phyloP scores from a whole-genome alignment of 2,329 filamentous ascomycete genomes.

The Calonectria multiphialidica region DNA sequence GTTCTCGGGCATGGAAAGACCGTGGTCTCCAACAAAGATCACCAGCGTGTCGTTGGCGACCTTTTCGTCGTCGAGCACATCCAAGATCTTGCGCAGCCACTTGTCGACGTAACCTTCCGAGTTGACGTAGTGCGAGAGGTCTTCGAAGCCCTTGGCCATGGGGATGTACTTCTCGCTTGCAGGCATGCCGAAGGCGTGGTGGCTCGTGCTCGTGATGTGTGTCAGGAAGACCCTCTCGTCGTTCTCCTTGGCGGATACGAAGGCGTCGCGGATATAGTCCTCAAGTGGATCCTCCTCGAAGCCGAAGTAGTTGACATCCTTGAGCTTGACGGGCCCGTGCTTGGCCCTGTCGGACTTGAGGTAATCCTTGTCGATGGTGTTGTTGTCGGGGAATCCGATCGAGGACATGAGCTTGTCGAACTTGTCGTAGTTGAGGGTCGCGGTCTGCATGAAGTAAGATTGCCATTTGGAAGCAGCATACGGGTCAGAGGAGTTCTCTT shows the following conservation, averaged over 20 bases:
- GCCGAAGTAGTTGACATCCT: conserved; percentile 52
- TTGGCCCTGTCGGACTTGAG: conserved; percentile 36
- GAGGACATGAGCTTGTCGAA: conserved; percentile 45
- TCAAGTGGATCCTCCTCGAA: conserved; percentile 47
- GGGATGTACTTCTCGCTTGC: conserved; percentile 42
- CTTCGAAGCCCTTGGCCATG: conserved; percentile 40
- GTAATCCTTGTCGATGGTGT: conserved; percentile 45
- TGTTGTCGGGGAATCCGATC: conserved; percentile 46
- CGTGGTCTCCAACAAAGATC: neutral
- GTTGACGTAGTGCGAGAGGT: neutral
- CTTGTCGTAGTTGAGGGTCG: conserved; percentile 50
- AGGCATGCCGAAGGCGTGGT: conserved; percentile 49
- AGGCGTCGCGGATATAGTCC: conserved; percentile 49
- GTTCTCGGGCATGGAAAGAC: conserved; percentile 2
- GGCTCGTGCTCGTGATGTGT: conserved; percentile 51
- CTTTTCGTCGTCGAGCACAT: neutral
- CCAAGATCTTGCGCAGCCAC: neutral
- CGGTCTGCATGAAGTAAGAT: conserved; percentile 48
- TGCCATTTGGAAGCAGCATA: neutral
- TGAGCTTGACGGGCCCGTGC: conserved; percentile 40
- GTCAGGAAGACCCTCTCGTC: conserved; percentile 50
- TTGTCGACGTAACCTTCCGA: conserved; percentile 1
- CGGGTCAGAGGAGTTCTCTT: neutral
- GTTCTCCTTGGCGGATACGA: conserved; percentile 43
- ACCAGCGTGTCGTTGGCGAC: neutral